Percentiles rank a stretch among this genome's conserved stretches.
Evolutionary conservation across 2,329 filamentous ascomycete species (phyloP).

Genomic region (Epicoccum sorghinum): DNA sequence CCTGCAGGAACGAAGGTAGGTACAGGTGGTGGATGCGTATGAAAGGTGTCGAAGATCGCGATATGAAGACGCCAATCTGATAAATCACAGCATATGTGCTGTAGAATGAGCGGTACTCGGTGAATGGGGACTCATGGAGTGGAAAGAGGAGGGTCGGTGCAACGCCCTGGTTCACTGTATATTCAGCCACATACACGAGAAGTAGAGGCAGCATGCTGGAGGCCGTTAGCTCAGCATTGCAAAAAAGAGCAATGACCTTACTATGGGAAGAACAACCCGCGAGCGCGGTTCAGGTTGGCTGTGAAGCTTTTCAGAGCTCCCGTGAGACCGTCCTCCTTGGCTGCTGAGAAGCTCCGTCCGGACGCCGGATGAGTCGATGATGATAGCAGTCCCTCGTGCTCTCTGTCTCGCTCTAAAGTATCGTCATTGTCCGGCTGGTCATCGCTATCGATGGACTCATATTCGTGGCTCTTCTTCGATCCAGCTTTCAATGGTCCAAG

Average conservation of each 20-base stretch:
- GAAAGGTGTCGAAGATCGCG: constrained; percentile 88
- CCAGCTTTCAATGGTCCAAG: constrained; percentile 65
- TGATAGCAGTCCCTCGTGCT: constrained; percentile 46
- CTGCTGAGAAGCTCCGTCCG: constrained; percentile 32
- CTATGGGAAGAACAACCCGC: constrained; percentile 74
- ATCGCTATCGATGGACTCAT: constrained; percentile 59
- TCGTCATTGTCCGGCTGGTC: constrained; percentile 37
- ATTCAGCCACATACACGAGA: constrained; percentile 93
- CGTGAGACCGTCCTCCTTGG: constrained; percentile 15
- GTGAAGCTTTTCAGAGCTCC: constrained; percentile 46
- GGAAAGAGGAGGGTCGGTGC: constrained; percentile 89
- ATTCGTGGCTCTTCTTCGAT: constrained; percentile 54
- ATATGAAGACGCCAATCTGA: constrained; percentile 93
- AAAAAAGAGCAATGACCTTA: constrained; percentile 43
- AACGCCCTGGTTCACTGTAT: constrained; percentile 96
- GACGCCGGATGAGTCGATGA: constrained; percentile 40
- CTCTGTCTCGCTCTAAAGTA: constrained; percentile 17
- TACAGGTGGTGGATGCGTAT: constrained; percentile 82
- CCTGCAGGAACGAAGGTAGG: constrained; percentile 79
- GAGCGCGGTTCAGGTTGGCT: constrained; percentile 68
- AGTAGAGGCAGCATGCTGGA: constrained; percentile 83
- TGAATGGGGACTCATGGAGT: constrained; percentile 75
- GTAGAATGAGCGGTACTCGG: constrained; percentile 84
- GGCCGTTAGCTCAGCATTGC: constrained; percentile 9
- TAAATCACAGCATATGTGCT: constrained; percentile 95